Evolutionary conservation across 2,329 filamentous ascomycete species (phyloP), one percentile per base, ranked within the genome.

Genomic region (Scedosporium aurantiacum): DNA sequence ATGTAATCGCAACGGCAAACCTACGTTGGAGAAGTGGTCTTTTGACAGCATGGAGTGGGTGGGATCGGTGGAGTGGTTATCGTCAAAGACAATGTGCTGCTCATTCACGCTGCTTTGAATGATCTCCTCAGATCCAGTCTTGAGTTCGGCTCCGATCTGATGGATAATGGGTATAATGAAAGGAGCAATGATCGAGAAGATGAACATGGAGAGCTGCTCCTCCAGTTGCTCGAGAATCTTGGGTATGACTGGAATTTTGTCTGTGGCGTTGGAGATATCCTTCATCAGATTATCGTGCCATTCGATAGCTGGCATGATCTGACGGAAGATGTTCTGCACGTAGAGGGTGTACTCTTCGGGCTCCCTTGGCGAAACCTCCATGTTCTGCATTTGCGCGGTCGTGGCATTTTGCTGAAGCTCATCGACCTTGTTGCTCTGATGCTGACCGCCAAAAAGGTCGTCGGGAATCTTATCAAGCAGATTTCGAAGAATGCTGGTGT

Each of bases 31-130:
- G 73, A 97, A 97, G 74, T 97, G 92, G 69, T 97, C 92, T 77
- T 97, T 97, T 63, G 91, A 91, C 60, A 97, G 78, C 92, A 96
- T 96, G 21, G 90, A 95, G 76, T 97, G 92, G 1, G 92, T 97
- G 0, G 92, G 93, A 69, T 97, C 88, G 21, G 84, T 85, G 64
- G 78, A 88, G 59, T 82, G 64, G 69, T 95, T 87, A 66, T 97
- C 86, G 54, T 89, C 75, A 74, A 96, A 97, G 58, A 97, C 91
- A 66, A 95, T 82, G 68, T 89, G 85, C 75, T 96, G 91, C 77
- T 96, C 88, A 60, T 87, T 83, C 72, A 87, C 82, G 71, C 89
- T 93, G 76, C 87, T 91, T 68, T 90, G 80, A 65, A 97, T 96
- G 68, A 97, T 88, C 73, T 96, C 90, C 2, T 84, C 86, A 2